Conservation (phyloP, 345 rosid genomes). For the Cardiospermum halicacabum region DNA sequence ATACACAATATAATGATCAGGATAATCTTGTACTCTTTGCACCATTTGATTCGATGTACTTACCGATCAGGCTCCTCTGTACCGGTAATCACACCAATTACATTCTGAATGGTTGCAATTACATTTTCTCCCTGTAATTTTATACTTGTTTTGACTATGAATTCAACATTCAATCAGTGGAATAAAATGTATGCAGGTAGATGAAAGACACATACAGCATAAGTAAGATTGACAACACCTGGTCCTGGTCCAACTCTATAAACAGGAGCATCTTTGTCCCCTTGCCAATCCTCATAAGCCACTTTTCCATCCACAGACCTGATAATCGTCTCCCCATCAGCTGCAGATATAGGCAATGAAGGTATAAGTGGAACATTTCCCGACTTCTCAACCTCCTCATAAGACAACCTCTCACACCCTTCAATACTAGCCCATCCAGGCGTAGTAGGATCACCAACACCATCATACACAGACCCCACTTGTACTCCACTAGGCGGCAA, state of each 20-base stretch:
- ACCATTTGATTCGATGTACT: constrained; percentile 11
- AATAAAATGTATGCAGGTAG: background rate
- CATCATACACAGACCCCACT: constrained; percentile 64
- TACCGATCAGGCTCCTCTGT: constrained; percentile 82
- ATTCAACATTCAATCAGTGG: background rate
- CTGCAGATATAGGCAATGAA: constrained; percentile 66
- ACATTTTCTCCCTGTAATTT: constrained; percentile 56
- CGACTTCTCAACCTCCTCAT: constrained; percentile 46
- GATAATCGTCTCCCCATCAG: constrained; percentile 64
- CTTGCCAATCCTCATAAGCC: constrained; percentile 60
- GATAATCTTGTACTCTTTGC: background rate
- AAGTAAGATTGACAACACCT: constrained; percentile 54
- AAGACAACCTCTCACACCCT: constrained; percentile 67
- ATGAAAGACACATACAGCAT: constrained; percentile 41
- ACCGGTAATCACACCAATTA: constrained; percentile 74
- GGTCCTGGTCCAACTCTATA: constrained; percentile 82
- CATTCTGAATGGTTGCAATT: constrained; percentile 66
- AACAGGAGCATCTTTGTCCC: constrained; percentile 45
- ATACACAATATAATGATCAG: too few species aligned
- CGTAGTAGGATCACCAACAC: constrained; percentile 68
- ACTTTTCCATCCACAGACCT: constrained; percentile 44
- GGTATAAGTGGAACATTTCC: constrained; percentile 64
- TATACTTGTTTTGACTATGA: background rate
- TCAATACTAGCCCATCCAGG: constrained; percentile 78
- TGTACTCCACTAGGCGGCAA: constrained; percentile 89